These are phyloP conservation scores for Quercus wislizeni DNA, from an alignment of 306 rosid species.

Conservation along the genomic window DNA sequence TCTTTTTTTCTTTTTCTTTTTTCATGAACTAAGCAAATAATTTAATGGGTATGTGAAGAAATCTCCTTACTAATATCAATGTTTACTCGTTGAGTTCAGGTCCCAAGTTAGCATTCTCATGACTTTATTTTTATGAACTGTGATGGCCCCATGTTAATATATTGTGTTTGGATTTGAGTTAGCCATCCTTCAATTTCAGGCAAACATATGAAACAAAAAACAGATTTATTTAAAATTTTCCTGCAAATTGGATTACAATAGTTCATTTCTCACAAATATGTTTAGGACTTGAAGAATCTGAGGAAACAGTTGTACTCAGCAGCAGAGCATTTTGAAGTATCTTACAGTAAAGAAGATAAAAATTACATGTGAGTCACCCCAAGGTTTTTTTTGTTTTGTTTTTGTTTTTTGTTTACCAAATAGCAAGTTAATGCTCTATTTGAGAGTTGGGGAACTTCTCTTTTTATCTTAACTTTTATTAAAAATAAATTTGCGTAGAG, in stretches of 20 bases:
- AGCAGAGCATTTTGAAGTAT: constrained; percentile 38
- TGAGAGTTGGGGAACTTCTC: neutral
- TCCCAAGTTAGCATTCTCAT: neutral
- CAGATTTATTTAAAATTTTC: neutral
- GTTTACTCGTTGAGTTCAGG: neutral
- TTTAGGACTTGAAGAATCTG: constrained; percentile 42
- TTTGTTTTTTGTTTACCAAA: neutral
- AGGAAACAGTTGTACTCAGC: constrained; percentile 43
- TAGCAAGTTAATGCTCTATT: neutral
- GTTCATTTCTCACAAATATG: neutral
- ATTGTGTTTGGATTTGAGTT: neutral
- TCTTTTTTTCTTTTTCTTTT: neutral
- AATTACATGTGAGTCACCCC: constrained; percentile 21
- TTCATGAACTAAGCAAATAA: neutral
- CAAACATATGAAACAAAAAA: neutral
- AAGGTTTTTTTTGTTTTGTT: neutral
- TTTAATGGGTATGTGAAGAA: neutral
- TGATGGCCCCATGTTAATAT: neutral
- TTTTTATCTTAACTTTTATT: neutral
- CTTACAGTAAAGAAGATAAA: constrained; percentile 33
- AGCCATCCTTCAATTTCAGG: neutral
- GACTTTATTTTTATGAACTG: neutral
- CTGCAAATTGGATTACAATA: neutral
- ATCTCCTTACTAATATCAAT: neutral
- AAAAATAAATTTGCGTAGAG: constrained; percentile 14